Evolutionary conservation across 768 basidiomycete genomes (phyloP).

Genomic region (Lactifluus volemus): DNA sequence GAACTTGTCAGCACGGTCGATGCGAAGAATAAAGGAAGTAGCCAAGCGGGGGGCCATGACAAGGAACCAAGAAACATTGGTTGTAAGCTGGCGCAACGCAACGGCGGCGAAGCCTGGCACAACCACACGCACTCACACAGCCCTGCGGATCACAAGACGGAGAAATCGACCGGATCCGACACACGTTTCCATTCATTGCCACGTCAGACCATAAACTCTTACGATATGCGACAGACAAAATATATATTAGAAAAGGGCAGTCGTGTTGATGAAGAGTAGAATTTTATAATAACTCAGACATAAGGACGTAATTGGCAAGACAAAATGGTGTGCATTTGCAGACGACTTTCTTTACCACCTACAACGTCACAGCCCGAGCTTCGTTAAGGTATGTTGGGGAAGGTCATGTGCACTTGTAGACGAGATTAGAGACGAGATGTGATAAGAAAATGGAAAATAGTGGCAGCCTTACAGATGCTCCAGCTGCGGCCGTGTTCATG

Average conservation of each 20-base stretch:
- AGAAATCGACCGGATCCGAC: too few species aligned
- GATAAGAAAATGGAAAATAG: neutral
- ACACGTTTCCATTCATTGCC: neutral
- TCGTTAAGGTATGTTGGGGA: neutral
- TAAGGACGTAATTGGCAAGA: neutral
- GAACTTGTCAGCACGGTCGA: conserved; percentile 24
- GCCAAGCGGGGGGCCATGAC: conserved; percentile 1
- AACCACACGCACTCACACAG: too few species aligned
- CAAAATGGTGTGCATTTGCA: neutral
- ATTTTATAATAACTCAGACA: neutral
- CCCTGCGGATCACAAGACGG: too few species aligned
- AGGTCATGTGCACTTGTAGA: conserved; percentile 10
- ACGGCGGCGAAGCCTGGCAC: neutral
- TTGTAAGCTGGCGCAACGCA: neutral
- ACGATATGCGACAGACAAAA: neutral
- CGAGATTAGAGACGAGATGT: neutral
- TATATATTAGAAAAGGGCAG: conserved; percentile 5
- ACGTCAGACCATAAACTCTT: neutral
- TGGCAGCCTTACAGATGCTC: neutral
- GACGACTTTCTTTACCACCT: neutral
- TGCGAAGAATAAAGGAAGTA: conserved; percentile 12
- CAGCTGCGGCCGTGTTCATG: conserved; percentile 33
- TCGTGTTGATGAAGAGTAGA: neutral
- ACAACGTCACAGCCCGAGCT: neutral
- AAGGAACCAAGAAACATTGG: conserved; percentile 4